A percentile compares a stretch with the other conserved stretches of the same genome.
These are phyloP conservation scores for Pythium scleroteichum DNA, from an alignment of 352 stramenopile species.

Conservation along the genomic window DNA sequence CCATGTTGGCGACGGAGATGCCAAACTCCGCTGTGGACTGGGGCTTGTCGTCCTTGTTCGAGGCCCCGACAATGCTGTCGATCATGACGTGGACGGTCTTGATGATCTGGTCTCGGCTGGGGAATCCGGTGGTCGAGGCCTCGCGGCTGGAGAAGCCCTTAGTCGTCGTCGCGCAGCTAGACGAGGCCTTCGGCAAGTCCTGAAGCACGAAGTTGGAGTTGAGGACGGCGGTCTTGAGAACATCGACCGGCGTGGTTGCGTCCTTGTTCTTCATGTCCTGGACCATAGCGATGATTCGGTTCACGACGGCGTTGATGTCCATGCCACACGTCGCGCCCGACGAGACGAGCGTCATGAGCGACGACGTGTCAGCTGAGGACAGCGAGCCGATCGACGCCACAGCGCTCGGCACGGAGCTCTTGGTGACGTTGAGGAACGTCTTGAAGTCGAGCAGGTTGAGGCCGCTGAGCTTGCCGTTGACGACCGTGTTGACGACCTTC, in stretches of 20 bases:
- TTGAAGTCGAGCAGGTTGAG: conserved; percentile 18
- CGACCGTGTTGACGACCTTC: conserved; percentile 33
- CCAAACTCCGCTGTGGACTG: conserved; percentile 40
- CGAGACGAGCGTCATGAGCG: conserved; percentile 40
- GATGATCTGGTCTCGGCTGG: conserved; percentile 37
- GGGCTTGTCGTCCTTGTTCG: conserved; percentile 38
- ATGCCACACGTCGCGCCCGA: conserved; percentile 41
- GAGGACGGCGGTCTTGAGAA: conserved; percentile 43
- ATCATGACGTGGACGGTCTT: conserved; percentile 51
- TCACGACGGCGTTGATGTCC: conserved; percentile 44
- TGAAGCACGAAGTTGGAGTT: conserved; percentile 43
- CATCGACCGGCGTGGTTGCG: conserved; percentile 29
- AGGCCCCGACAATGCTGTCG: conserved; percentile 43
- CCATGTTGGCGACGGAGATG: conserved; percentile 42
- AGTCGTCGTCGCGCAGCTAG: conserved; percentile 35
- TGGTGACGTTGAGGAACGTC: conserved; percentile 22
- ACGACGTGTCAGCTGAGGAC: conserved; percentile 29
- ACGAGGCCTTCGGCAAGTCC: conserved; percentile 44
- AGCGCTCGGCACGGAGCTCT: conserved; percentile 1
- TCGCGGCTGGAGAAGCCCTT: conserved; percentile 33
- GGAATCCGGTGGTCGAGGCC: conserved; percentile 11
- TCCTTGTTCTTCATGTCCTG: conserved; percentile 36
- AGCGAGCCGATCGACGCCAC: conserved; percentile 15
- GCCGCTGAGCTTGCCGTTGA: conserved; percentile 32
- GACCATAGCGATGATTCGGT: conserved; percentile 48